Evolutionary conservation across 108 stramenopile species (phyloP).

Genomic region (Fragilariopsis cylindrus): DNA sequence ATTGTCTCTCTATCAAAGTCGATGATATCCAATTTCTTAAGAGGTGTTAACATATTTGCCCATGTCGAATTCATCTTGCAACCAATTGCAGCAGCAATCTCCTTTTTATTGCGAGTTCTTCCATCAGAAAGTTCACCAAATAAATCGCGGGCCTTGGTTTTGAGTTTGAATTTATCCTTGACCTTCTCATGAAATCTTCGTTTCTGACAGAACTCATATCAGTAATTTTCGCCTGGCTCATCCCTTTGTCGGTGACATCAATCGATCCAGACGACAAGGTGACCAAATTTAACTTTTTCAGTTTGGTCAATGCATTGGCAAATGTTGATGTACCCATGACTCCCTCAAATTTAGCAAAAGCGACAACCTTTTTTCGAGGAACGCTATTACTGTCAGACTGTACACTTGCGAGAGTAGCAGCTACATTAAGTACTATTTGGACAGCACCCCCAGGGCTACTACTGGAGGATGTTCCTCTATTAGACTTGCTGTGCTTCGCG

Average conservation of each 20-base stretch:
- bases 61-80: constrained; percentile 13
- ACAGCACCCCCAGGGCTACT: neutral
- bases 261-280: neutral
- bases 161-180: neutral
- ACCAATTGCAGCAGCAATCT: constrained; percentile 10
- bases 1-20: constrained; percentile 2
- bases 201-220: neutral
- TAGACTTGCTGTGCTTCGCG: neutral
- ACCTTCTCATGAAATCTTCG: neutral
- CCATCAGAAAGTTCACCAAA: constrained; percentile 16
- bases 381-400: neutral
- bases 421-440: neutral
- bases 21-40: neutral
- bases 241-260: neutral
- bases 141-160: neutral
- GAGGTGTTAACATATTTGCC: constrained; percentile 8
- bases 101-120: neutral
- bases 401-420: neutral
- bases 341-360: neutral
- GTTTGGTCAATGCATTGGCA: constrained; percentile 10
- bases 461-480: neutral
- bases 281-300: neutral
- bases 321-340: neutral
- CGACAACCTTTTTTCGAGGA: neutral
- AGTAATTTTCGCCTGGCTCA: neutral